Conservation (phyloP, 1,284 basidiomycete species). For the Trametes versicolor region DNA sequence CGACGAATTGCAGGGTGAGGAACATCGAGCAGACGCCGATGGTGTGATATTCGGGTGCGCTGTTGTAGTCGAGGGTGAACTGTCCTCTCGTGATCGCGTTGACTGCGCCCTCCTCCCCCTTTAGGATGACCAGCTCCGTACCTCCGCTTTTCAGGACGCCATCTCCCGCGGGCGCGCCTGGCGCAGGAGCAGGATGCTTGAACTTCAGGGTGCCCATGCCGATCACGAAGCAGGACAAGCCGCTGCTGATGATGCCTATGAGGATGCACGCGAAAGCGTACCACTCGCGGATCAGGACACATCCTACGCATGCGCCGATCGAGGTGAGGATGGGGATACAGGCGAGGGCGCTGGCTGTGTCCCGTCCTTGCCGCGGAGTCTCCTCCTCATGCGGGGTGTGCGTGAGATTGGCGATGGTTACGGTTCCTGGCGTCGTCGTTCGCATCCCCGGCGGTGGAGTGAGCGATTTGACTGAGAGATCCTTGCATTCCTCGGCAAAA, state of each 20-base stretch:
- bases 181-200: slow-evolving; percentile 19
- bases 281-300: slow-evolving; percentile 25
- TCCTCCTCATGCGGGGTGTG: not conserved
- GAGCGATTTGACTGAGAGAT: not conserved
- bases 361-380: slow-evolving; percentile 4
- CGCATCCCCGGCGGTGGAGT: not conserved
- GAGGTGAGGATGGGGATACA: slow-evolving; percentile 26
- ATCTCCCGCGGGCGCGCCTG: slow-evolving; percentile 24
- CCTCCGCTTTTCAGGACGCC: slow-evolving; percentile 17
- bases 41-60: slow-evolving; percentile 21
- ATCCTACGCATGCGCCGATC: slow-evolving; percentile 18
- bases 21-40: slow-evolving; percentile 30
- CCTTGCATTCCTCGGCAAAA: slow-evolving; percentile 26
- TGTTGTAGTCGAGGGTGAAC: slow-evolving; percentile 27
- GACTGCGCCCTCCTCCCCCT: slow-evolving; percentile 27
- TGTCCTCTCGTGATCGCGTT: slow-evolving; percentile 30
- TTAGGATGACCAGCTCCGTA: slow-evolving; percentile 25
- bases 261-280: slow-evolving; percentile 28
- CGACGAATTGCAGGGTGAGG: slow-evolving; percentile 33
- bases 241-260: slow-evolving; percentile 29
- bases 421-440: slow-evolving; percentile 13
- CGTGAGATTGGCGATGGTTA: slow-evolving; percentile 25
- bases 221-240: slow-evolving; percentile 28
- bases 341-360: slow-evolving; percentile 18
- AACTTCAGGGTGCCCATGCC: slow-evolving; percentile 25